Evolutionary conservation across 768 basidiomycete genomes (phyloP).

Genomic region (Asterophora parasitica): DNA sequence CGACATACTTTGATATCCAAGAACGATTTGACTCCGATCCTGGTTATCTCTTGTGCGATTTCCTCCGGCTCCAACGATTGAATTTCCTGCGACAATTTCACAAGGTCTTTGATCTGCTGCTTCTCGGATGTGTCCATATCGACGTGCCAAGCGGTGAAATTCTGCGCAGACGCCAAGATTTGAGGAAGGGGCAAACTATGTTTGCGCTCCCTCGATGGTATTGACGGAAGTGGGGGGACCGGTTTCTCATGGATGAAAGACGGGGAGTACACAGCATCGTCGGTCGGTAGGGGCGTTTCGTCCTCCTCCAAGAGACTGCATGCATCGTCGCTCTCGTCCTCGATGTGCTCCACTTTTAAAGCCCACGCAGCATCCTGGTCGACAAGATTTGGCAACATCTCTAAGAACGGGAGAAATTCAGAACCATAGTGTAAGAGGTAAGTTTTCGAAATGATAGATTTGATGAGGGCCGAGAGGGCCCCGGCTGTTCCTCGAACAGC

Average conservation of each 20-base stretch:
- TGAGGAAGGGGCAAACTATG: conserved; percentile 59
- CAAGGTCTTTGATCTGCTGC: conserved; percentile 60
- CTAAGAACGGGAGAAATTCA: conserved; percentile 77
- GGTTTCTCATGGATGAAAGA: conserved; percentile 21
- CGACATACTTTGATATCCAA: conserved; percentile 65
- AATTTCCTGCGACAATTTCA: conserved; percentile 53
- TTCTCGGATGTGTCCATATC: conserved; percentile 44
- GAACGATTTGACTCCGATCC: conserved; percentile 65
- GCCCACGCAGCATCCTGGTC: conserved; percentile 76
- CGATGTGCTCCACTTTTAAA: conserved; percentile 52
- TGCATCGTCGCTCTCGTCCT: conserved; percentile 60
- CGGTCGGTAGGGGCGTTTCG: conserved; percentile 26
- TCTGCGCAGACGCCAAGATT: conserved; percentile 28
- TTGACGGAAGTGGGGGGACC: conserved; percentile 12
- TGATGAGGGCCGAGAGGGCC: conserved; percentile 71
- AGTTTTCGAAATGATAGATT: conserved; percentile 73
- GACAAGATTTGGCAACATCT: conserved; percentile 54
- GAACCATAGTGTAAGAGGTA: conserved; percentile 83
- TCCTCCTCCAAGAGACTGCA: conserved; percentile 55
- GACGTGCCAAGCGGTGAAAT: conserved; percentile 20
- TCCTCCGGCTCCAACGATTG: conserved; percentile 52
- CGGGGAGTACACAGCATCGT: conserved; percentile 15
- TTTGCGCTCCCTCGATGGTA: conserved; percentile 55
- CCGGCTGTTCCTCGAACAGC: conserved; percentile 69
- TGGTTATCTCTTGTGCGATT: conserved; percentile 85